Evolutionary conservation across 1,284 basidiomycete genomes (phyloP).

Genomic region (Schizophyllum amplum): DNA sequence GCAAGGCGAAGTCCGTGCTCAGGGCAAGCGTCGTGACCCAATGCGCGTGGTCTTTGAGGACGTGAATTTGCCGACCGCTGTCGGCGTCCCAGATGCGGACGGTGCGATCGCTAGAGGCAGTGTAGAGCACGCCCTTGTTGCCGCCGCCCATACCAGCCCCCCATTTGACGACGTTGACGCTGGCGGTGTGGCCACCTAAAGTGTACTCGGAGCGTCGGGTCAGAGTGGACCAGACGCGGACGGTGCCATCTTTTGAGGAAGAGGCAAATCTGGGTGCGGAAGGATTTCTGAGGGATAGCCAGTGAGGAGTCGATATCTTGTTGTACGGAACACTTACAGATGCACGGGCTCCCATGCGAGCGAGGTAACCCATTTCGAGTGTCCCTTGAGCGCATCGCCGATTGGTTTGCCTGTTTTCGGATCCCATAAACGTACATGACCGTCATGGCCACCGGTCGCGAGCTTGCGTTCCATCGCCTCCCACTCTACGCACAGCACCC

Average conservation of each 20-base stretch:
- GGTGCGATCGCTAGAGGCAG: conserved; percentile 89
- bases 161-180: conserved; percentile 95
- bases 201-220: conserved; percentile 76
- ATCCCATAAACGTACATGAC: conserved; percentile 84
- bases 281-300: conserved; percentile 47
- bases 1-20: conserved; percentile 91
- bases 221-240: conserved; percentile 84
- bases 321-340: conserved; percentile 37
- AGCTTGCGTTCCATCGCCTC: conserved; percentile 85
- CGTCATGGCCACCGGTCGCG: conserved; percentile 89
- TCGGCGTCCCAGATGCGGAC: conserved; percentile 92
- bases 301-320: conserved; percentile 1
- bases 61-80: conserved; percentile 58
- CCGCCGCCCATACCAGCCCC: conserved; percentile 68
- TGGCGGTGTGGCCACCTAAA: conserved; percentile 89
- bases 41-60: conserved; percentile 92
- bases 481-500: conserved; percentile 98
- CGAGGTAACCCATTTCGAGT: conserved; percentile 96
- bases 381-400: conserved; percentile 83
- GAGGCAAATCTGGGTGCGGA: conserved; percentile 82
- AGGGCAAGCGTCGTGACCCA: conserved; percentile 98
- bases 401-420: conserved; percentile 80
- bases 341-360: conserved; percentile 97
- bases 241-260: conserved; percentile 93
- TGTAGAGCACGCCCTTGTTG: conserved; percentile 80